Conservation (phyloP, 495 filamentous ascomycete genomes). For the Jackrogersella minutella region DNA sequence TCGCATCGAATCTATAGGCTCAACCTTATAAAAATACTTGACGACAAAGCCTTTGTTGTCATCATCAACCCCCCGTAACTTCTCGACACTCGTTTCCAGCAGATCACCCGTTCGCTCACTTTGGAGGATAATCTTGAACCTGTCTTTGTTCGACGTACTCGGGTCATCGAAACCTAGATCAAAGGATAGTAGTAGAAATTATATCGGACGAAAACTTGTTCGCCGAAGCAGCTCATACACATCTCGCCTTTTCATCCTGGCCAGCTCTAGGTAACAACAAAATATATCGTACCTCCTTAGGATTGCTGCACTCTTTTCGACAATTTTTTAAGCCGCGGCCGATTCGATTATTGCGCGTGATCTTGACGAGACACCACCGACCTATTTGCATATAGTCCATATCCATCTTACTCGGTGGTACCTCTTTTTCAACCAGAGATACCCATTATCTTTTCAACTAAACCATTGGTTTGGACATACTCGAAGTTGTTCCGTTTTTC, state of each 20-base stretch:
- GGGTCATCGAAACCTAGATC: slow-evolving; percentile 32
- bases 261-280: slow-evolving; percentile 36
- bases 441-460: slow-evolving; percentile 42
- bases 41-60: slow-evolving; percentile 38
- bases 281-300: slow-evolving; percentile 17
- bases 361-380: slow-evolving; percentile 36
- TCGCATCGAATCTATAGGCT: slow-evolving; percentile 15
- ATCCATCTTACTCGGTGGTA: slow-evolving; percentile 37
- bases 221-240: slow-evolving; percentile 3
- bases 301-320: slow-evolving; percentile 36
- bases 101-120: slow-evolving; percentile 46
- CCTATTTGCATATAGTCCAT: slow-evolving; percentile 42
- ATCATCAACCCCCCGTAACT: slow-evolving; percentile 21
- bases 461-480: slow-evolving; percentile 39
- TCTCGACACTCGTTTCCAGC: slow-evolving; percentile 45
- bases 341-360: slow-evolving; percentile 36
- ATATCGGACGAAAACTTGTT: slow-evolving; percentile 18
- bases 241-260: slow-evolving; percentile 25
- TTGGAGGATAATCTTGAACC: slow-evolving; percentile 45
- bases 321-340: slow-evolving; percentile 20
- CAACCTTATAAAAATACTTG: slow-evolving; percentile 10
- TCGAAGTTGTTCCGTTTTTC: slow-evolving; percentile 37
- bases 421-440: slow-evolving; percentile 42
- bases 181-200: slow-evolving; percentile 28
- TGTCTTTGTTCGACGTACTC: slow-evolving; percentile 45